These are phyloP conservation scores for Candida insectalens DNA, from an alignment of 805 yeast species.

Conservation along the genomic window DNA sequence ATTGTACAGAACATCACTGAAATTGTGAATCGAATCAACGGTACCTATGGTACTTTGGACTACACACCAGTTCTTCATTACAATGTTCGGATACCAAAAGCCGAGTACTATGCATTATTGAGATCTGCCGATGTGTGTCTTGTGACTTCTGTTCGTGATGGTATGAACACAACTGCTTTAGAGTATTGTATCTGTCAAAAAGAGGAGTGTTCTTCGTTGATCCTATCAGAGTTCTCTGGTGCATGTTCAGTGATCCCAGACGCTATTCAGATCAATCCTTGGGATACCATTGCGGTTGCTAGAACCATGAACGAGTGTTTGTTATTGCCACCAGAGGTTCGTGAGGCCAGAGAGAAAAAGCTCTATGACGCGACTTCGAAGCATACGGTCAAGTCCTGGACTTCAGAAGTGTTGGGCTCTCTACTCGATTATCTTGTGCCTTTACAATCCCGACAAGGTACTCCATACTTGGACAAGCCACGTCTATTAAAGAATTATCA, in stretches of 20 bases:
- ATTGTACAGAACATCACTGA: slow-evolving; percentile 80
- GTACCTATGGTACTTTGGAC: slow-evolving; percentile 73
- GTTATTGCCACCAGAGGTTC: slow-evolving; percentile 38
- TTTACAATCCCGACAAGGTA: slow-evolving; percentile 39
- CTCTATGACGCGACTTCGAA: slow-evolving; percentile 55
- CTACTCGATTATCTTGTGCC: slow-evolving; percentile 21
- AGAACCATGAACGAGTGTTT: slow-evolving; percentile 68
- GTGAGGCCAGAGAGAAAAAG: slow-evolving; percentile 35
- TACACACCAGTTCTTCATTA: slow-evolving; percentile 87
- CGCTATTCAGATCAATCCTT: slow-evolving; percentile 85
- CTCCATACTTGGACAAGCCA: slow-evolving; percentile 78
- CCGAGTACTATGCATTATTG: slow-evolving; percentile 80
- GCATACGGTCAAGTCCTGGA: slow-evolving; percentile 78
- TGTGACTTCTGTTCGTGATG: slow-evolving; percentile 88
- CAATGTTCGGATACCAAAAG: slow-evolving; percentile 79
- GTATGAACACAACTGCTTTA: slow-evolving; percentile 90
- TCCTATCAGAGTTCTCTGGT: slow-evolving; percentile 91
- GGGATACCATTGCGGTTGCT: slow-evolving; percentile 94
- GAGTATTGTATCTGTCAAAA: slow-evolving; percentile 89
- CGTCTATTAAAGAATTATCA: slow-evolving; percentile 49
- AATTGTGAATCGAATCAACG: slow-evolving; percentile 71
- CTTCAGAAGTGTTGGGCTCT: slow-evolving; percentile 46
- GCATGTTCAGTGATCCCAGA: slow-evolving; percentile 62
- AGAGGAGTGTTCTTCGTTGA: slow-evolving; percentile 61
- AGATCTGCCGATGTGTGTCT: slow-evolving; percentile 86